phyloP scores from a whole-genome alignment of 768 basidiomycete species.

The Chalciporus sphaerocephalus region DNA sequence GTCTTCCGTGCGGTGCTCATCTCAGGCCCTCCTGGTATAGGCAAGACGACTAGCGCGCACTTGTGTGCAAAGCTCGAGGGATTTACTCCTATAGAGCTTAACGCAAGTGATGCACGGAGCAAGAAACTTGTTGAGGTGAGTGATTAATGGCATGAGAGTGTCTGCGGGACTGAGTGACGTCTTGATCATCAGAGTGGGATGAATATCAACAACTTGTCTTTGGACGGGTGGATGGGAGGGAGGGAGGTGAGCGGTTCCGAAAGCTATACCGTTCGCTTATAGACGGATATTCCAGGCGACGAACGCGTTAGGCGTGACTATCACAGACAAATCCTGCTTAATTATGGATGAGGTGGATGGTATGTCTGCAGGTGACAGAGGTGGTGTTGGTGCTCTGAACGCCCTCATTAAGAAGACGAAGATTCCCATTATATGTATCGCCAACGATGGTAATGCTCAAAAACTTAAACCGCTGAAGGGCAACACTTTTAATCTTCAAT shows the following conservation, averaged over 20 bases:
- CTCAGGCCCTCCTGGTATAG: slow-evolving; percentile 93
- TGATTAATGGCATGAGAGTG: not conserved
- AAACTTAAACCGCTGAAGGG: slow-evolving; percentile 83
- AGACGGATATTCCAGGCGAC: slow-evolving; percentile 39
- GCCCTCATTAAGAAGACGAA: slow-evolving; percentile 90
- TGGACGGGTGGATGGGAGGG: slow-evolving; percentile 81
- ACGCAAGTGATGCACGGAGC: slow-evolving; percentile 92
- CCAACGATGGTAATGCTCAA: slow-evolving; percentile 81
- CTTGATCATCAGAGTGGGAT: slow-evolving; percentile 60
- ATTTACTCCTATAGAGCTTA: slow-evolving; percentile 90
- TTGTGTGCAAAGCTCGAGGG: slow-evolving; percentile 87
- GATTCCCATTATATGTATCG: slow-evolving; percentile 97
- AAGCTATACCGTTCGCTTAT: not conserved
- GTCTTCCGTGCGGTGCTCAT: slow-evolving; percentile 83
- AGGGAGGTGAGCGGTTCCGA: slow-evolving; percentile 36
- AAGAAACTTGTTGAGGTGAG: slow-evolving; percentile 92
- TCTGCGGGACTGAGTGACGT: not conserved
- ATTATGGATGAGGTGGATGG: slow-evolving; percentile 99
- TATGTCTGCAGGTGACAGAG: slow-evolving; percentile 96
- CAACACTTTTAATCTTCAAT: slow-evolving; percentile 72
- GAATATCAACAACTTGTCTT: slow-evolving; percentile 82
- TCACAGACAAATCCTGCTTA: slow-evolving; percentile 78
- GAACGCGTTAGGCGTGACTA: slow-evolving; percentile 64
- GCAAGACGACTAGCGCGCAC: slow-evolving; percentile 96
- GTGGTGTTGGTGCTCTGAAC: slow-evolving; percentile 92